phyloP scores from a whole-genome alignment of 225 moss, liverwort and hornwort species.

The Climacium dendroides region DNA sequence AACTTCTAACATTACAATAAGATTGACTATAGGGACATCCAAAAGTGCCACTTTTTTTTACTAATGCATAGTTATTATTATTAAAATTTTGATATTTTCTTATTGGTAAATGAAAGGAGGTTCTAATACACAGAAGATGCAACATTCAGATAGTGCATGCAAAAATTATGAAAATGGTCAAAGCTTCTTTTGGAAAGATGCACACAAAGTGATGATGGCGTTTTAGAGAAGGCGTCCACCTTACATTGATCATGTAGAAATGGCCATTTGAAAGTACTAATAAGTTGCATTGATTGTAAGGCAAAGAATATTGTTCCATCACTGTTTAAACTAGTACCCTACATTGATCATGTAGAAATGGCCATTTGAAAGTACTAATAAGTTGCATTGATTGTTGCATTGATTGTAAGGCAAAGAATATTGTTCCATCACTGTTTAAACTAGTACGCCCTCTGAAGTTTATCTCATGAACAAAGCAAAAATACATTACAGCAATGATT shows the following conservation, averaged over 20 bases:
- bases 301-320: background rate
- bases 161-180: too few species aligned
- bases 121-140: background rate
- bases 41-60: fast-evolving
- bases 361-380: background rate
- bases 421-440: background rate
- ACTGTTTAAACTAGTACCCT: background rate
- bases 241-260: background rate
- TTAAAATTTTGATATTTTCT: background rate
- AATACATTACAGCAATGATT: background rate
- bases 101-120: background rate
- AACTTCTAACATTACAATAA: background rate
- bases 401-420: background rate
- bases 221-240: background rate
- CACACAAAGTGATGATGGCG: background rate
- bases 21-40: background rate
- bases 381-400: background rate
- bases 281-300: background rate
- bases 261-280: background rate
- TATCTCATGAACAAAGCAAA: background rate
- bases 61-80: too few species aligned
- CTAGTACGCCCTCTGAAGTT: background rate
- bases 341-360: background rate
- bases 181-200: background rate
- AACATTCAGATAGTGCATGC: too few species aligned